Base-by-base conservation (phyloP, 371 early-diverging fungal genomes). In the Cokeromyces recurvatus region DNA sequence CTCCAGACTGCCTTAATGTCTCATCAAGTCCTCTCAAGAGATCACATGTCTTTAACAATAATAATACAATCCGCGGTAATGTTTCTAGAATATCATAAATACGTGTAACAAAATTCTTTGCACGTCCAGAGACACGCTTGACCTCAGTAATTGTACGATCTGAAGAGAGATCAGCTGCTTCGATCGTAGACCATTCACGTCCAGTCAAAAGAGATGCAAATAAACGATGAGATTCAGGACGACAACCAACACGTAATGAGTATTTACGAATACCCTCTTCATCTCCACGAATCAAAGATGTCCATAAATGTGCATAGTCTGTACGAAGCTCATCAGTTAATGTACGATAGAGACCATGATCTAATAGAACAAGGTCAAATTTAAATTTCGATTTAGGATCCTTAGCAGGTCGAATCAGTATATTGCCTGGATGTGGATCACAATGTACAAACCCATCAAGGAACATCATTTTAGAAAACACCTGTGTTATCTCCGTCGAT, bases 381-480 rank as follows among this genome's bases (percentile, higher is more conserved):
- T 91, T 92, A 46, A 79, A 64, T 8, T 73, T 71, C 0, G 79
- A 74, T 24, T 55, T 60, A 2, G 78, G 44, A 3, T 69, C 38
- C 8, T 74, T 62, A 11, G 52, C 40, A 10, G 85, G 80, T 14
- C 88, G 73, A 25, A 89, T 82, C 51, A 89, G 66, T 16, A 89
- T 57, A 57, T 89, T 89, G 23, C 89, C 89, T 0, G 89, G 89
- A 54, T 85, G 91, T 32, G 89, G 35, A n/a, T 34, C 35, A n/a
- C 35, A 34, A 34, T 34, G 90, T 12, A 88, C 80, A 48, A 85
- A 87, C 16, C 91, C 95, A 53, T 92, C 83, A 35, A 84, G 59
- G 59, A 88, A 95, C 34, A 94, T 93, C 97, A 97, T 97, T 51
- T 94, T 87, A 1, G 86, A 82, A 60, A 91, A 95, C 3, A 84